These are phyloP conservation scores for Teratosphaeria nubilosa DNA, from an alignment of 2,329 filamentous ascomycete species.

Conservation along the genomic window DNA sequence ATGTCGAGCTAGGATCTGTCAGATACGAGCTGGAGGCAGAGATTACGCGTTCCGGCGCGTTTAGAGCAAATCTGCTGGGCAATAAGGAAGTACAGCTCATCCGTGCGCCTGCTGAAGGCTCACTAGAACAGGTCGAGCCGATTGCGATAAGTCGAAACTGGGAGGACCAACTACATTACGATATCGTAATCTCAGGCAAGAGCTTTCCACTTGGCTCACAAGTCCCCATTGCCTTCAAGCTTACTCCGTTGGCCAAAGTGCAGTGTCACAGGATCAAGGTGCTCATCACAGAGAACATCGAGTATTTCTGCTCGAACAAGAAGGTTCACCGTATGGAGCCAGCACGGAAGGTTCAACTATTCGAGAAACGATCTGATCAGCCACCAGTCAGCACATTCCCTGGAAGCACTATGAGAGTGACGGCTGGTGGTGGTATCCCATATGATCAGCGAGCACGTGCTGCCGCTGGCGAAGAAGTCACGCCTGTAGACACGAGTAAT, in stretches of 20 bases:
- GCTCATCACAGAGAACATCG: constrained; percentile 78
- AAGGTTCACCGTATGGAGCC: constrained; percentile 77
- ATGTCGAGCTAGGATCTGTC: constrained; percentile 74
- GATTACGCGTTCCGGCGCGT: constrained; percentile 77
- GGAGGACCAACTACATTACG: constrained; percentile 92
- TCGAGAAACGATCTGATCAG: constrained; percentile 79
- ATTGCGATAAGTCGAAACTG: constrained; percentile 89
- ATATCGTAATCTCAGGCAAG: constrained; percentile 92
- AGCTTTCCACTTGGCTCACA: constrained; percentile 81
- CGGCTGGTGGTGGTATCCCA: constrained; percentile 71
- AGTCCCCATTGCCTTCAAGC: constrained; percentile 87
- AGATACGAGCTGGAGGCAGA: constrained; percentile 80
- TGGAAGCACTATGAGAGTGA: constrained; percentile 64
- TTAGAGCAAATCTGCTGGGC: constrained; percentile 78
- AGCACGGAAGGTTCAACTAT: constrained; percentile 70
- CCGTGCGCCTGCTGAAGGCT: constrained; percentile 75
- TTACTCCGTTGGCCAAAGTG: constrained; percentile 86
- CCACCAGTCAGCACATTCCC: constrained; percentile 63
- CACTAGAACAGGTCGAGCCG: constrained; percentile 80
- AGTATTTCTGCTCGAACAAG: constrained; percentile 82
- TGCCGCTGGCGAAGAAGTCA: constrained; percentile 45
- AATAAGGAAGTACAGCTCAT: constrained; percentile 74
- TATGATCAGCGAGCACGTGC: constrained; percentile 49
- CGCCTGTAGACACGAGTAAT: constrained; percentile 51
- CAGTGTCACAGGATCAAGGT: constrained; percentile 90